A percentile compares a stretch with the other conserved stretches of the same genome.
Conservation (phyloP, 805 yeast genomes). For the Candida xiaguanensis region DNA sequence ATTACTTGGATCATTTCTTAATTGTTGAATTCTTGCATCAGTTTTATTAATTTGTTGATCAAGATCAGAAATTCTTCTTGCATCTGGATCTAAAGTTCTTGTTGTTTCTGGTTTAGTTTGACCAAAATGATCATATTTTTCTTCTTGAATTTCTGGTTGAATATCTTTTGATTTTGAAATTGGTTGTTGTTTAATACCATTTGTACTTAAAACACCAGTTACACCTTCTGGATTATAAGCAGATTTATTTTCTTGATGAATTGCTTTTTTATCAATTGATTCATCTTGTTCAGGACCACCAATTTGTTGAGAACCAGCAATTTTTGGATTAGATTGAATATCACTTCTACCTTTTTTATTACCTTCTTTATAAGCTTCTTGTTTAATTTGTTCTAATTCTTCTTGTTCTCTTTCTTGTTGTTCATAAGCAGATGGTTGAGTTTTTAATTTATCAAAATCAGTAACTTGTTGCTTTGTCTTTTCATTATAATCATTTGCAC, state of each 20-base stretch:
- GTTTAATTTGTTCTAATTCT: constrained; percentile 13
- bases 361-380: constrained; percentile 13
- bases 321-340: constrained; percentile 1
- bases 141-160: neutral
- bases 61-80: constrained; percentile 3
- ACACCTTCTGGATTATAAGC: constrained; percentile 27
- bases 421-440: constrained; percentile 5
- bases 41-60: constrained; percentile 6
- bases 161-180: neutral
- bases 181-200: neutral
- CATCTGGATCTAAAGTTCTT: constrained; percentile 4
- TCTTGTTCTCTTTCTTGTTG: constrained; percentile 10
- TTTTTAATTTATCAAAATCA: constrained; percentile 5
- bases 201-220: constrained; percentile 5
- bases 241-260: constrained; percentile 29
- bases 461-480: constrained; percentile 20
- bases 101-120: constrained; percentile 8
- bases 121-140: constrained; percentile 7
- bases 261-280: constrained; percentile 19
- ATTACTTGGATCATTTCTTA: constrained; percentile 9
- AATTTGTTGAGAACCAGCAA: constrained; percentile 1
- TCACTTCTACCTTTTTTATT: constrained; percentile 6
- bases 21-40: constrained; percentile 2
- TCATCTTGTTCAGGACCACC: constrained; percentile 1
- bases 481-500: constrained; percentile 14